phyloP scores from a whole-genome alignment of 2,329 filamentous ascomycete species.

The Sporothrix globosa region DNA sequence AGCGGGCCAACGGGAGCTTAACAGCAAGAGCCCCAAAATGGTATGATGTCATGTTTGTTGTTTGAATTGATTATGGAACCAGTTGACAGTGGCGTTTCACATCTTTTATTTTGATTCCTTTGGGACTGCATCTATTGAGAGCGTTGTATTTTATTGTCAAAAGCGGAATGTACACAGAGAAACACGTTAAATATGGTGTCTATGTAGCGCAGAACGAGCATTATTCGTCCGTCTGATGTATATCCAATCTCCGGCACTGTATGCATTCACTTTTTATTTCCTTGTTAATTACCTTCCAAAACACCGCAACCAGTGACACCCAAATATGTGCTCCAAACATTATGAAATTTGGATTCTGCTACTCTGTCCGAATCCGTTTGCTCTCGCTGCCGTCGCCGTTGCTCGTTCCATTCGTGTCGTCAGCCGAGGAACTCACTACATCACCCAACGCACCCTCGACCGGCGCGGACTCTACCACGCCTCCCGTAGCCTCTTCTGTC shows the following conservation, averaged over 20 bases:
- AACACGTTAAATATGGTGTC: background rate
- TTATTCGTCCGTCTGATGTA: background rate
- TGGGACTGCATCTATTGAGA: constrained; percentile 12
- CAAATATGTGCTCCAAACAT: background rate
- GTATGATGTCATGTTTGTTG: background rate
- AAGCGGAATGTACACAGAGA: no score
- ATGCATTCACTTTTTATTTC: constrained; percentile 25
- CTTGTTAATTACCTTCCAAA: background rate
- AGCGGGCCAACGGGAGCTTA: constrained; percentile 21
- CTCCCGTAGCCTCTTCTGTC: background rate
- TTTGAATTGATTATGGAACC: background rate
- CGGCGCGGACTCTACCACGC: constrained; percentile 37
- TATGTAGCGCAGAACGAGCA: background rate
- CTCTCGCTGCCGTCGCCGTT: constrained; percentile 47
- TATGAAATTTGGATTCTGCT: background rate
- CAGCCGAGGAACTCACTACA: background rate
- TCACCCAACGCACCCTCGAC: background rate
- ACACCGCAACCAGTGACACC: background rate
- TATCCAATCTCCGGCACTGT: background rate
- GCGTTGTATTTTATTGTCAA: constrained; percentile 13
- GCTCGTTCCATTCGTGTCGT: constrained; percentile 39
- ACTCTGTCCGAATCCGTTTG: constrained; percentile 55
- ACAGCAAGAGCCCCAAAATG: background rate
- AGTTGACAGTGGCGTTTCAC: background rate
- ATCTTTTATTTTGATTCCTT: background rate